Conservation (phyloP, 2,329 filamentous ascomycete species). For the Fusarium graminum region DNA sequence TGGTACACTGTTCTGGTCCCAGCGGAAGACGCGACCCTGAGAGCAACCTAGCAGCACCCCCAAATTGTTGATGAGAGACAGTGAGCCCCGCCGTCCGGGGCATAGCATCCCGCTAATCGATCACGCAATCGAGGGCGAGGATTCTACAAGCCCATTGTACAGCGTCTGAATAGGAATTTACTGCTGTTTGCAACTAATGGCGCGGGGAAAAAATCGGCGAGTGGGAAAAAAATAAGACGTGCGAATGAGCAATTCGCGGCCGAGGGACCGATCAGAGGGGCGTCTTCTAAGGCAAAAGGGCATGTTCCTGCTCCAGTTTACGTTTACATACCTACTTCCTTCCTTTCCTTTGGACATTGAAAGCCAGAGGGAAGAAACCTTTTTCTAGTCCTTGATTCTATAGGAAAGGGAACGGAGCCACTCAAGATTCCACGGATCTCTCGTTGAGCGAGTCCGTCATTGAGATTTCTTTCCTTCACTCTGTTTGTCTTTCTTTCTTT, state of each 20-base stretch:
- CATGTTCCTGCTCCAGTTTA: conserved; percentile 40
- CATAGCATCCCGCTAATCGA: conserved; percentile 51
- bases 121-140: conserved; percentile 50
- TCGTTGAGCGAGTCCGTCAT: conserved; percentile 44
- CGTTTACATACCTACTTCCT: conserved; percentile 32
- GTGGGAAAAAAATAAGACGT: conserved; percentile 42
- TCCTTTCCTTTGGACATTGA: conserved; percentile 38
- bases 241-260: conserved; percentile 41
- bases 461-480: conserved; percentile 39
- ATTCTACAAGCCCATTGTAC: conserved; percentile 48
- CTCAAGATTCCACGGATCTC: conserved; percentile 43
- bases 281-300: conserved; percentile 35
- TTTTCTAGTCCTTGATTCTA: conserved; percentile 38
- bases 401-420: conserved; percentile 44
- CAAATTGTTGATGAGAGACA: conserved; percentile 30
- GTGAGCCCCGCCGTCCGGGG: conserved; percentile 49
- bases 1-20: conserved; percentile 32
- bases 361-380: conserved; percentile 48
- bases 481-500: conserved; percentile 22
- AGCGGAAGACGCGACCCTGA: conserved; percentile 43
- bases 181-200: conserved; percentile 38
- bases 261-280: conserved; percentile 44
- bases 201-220: conserved; percentile 50
- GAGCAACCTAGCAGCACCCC: conserved; percentile 27
- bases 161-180: conserved; percentile 38